Base-by-base conservation (phyloP, 345 rosid species). In the Populus tremula region DNA sequence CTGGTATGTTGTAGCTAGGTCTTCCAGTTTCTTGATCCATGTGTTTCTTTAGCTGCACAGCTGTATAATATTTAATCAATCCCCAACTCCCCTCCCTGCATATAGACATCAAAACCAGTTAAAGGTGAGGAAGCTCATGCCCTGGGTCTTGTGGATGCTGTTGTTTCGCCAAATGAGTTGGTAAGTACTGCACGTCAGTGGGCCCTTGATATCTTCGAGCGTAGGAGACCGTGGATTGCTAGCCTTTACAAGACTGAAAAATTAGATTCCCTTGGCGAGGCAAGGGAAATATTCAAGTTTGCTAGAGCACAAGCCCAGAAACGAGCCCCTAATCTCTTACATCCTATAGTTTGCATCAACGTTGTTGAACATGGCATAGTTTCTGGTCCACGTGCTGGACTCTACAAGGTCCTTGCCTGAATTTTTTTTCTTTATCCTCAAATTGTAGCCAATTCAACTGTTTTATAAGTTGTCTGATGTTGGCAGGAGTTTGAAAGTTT, bases 301-400 rank as follows among this genome's bases (percentile, higher is more conserved):
- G 98, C 88, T 8, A 90, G 93, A 84, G 89, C 79, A 35, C 94
- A 96, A 81, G 86, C 89, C 61, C 89, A 77, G 63, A 93, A 85
- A 84, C 93, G 65, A 77, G 96, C 98, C 75, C 99, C 96, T 16
- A 91, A 93, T 82, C 81, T 93, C 73, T 87, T 77, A 71, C 97
- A 96, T 77, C 99, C 98, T n/a, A 63, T 92, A 67, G 90, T 89
- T 85, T 93, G 98, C 87, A 92, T 93, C 71, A 93, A 93, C 64
- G 90, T 86, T 71, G 76, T 96, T 79, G 98, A 96, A 89, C 87
- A 78, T 74, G 99, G 99, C 81, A 82, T 96, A 77, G 92, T 93
- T 79, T 90, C 93, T 54, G 91, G 94, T 81, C 87, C 97, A 5
- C 86, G 88, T 80, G 93, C 90, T 79, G 99, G 97, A 47, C 83